Base-by-base conservation (phyloP, 2,329 filamentous ascomycete genomes). In the Sarocladium strictum region DNA sequence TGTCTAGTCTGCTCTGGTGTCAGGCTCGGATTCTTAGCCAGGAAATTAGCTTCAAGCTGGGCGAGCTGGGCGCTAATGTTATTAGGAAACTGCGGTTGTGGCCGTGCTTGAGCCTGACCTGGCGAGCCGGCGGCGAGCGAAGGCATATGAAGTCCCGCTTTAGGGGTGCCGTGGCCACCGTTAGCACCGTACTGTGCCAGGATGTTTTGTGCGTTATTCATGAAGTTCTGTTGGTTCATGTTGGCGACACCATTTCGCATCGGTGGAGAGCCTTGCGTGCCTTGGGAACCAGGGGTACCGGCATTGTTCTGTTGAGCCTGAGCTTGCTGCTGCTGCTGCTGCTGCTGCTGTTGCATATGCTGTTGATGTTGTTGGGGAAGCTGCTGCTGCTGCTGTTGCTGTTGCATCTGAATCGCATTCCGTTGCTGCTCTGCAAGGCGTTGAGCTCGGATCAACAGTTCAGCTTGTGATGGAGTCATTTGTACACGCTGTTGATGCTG, bases 351-450 rank as follows among this genome's bases (percentile, higher is more conserved):
- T 51, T 65, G 49, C 21, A 63, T 62, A 27, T 61, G 62, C 26
- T 59, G 61, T 23, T 64, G 62, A 27, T 61, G 62, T 24, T 59
- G 61, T 23, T 63, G 64, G 9, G 61, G 61, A 15, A 58, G 62
- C 23, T 63, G 62, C 11, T 59, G 62, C 7, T 57, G 56, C 24
- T 64, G 63, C 40, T 72, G 68, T 15, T 65, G 65, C 38, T 75
- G 72, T 54, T 78, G 76, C 62, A 76, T 70, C 57, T 79, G 75
- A 3, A 78, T 73, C 12, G 73, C 74, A 37, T 72, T 75, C 14
- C 81, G 76, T 62, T 86, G 83, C 61, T 85, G 81, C 62, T 87
- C 84, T 11, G 86, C 78, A 40, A 89, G 83, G 41, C 83, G 80
- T 54, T 84, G 83, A 15, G 84, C 80, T 62, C 87, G 84, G 61